Evolutionary conservation across 1,284 basidiomycete genomes (phyloP), one percentile per base, ranked within the genome.

Genomic region (Trichosporon sp.): DNA sequence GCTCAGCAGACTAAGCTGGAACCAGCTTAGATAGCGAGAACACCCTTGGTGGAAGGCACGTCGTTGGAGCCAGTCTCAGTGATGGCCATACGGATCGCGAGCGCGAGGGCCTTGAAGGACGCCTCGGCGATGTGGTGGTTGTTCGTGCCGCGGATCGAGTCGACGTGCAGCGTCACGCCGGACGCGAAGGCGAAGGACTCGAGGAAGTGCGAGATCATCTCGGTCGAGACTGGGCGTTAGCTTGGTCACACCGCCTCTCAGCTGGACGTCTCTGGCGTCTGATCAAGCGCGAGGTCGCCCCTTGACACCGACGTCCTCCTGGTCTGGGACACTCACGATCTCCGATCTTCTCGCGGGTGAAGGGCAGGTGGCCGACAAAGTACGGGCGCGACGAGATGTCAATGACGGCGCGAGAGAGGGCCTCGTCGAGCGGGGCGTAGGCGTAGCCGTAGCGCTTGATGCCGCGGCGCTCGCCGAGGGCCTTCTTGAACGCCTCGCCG

Each of bases 91-190:
- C 92, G 90, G 78, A 99, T 95, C 3, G 97, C 97, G 19, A 99
- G 87, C 0, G 96, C 97, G 32, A 98, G 85, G 0, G 96, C 96
- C 85, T 99, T 99, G 89, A 99, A 99, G 5, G 96, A 94, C 4
- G 95, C 94, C 84, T 99, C 97, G 40, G 95, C 90, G 72, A 92
- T 90, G 85, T 99, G 97, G 84, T 99, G 97, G 82, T 99, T 97
- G 85, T 99, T 99, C 78, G 93, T 91, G 66, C 97, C 97, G 40
- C 94, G 88, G 68, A 99, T 87, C 54, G 92, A 93, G 82, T 99
- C 97, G 66, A 99, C 89, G 81, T 99, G 97, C 19, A 84, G 76
- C 2, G 84, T 85, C 3, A 85, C 83, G 61, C 85, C 83, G 48
- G 80, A 83, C 3, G 79, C 82, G 66, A 81, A 81, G 7, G 84